Base-by-base conservation (phyloP, 2,329 filamentous ascomycete genomes). In the Metarhizium humberi region DNA sequence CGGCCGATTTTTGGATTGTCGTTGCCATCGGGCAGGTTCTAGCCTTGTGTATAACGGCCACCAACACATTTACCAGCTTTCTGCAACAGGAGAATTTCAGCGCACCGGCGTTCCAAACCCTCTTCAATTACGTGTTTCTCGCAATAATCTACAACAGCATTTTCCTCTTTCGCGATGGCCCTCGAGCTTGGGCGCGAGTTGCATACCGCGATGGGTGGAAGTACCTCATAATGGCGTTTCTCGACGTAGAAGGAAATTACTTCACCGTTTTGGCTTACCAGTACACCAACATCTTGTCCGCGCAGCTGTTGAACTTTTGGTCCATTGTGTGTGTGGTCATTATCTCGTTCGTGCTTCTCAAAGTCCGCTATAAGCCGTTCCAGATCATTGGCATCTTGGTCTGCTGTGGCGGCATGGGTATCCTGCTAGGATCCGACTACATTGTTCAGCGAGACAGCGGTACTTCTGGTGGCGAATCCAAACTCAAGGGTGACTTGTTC, bases 251-350 rank as follows among this genome's bases (percentile, higher is more conserved):
- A 73, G 94, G 94, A 58, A 99, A 99, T 75, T 99, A 96, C 77
- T 97, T 97, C 69, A 92, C 92, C 65, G 92, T 99, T 52, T 80
- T 96, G 51, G 94, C 92, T 5, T 99, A 97, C 75, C 81, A 87
- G 57, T 85, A 95, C 77, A 96, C 92, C 54, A 96, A 92, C 65
- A 87, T 96, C 63, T 80, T 97, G 51, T 94, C 88, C 20, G 91
- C 91, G 16, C 92, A 97, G 77, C 81, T 99, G 53, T 90, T 99
- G 74, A 96, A 96, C 78, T 97, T 97, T 75, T 97, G 92, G 92
- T 89, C 92, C 63, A 97, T 99, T 62, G 89, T 95, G 52, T 85
- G 92, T 59, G 94, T 99, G 25, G 90, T 97, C 20, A 67, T 88
- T 58, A 74, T 96, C 61, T 96, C 90, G 32, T 92, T 95, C 73